A percentile compares a stretch with the other conserved stretches of the same genome.
phyloP scores from a whole-genome alignment of 495 filamentous ascomycete genomes.

The Penicillium salamii region DNA sequence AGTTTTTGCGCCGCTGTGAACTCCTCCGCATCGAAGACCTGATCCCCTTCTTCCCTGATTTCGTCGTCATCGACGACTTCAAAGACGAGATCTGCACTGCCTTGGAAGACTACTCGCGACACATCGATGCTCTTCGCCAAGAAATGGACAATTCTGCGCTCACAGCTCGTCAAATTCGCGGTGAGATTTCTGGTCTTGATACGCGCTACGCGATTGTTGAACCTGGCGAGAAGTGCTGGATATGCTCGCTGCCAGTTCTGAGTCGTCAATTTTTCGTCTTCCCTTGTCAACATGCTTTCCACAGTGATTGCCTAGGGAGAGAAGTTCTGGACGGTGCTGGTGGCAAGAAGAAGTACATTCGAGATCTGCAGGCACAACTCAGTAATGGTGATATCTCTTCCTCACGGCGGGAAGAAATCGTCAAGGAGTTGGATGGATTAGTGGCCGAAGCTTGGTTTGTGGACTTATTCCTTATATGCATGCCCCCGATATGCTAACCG shows the following conservation, averaged over 20 bases:
- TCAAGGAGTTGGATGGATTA: conserved; percentile 83
- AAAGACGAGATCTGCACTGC: conserved; percentile 96
- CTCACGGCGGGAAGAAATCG: conserved; percentile 71
- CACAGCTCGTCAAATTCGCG: conserved; percentile 84
- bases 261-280: conserved; percentile 96
- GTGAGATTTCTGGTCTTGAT: conserved; percentile 80
- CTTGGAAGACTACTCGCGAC: conserved; percentile 83
- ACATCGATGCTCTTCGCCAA: conserved; percentile 83
- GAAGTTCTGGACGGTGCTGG: conserved; percentile 74
- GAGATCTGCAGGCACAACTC: conserved; percentile 78
- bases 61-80: conserved; percentile 98
- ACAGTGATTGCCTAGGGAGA: conserved; percentile 84
- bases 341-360: conserved; percentile 74
- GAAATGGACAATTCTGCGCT: conserved; percentile 93
- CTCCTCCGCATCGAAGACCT: conserved; percentile 92
- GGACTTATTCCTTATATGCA: neutral
- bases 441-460: conserved; percentile 79
- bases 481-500: conserved; percentile 9
- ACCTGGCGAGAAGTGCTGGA: conserved; percentile 89
- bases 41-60: conserved; percentile 98
- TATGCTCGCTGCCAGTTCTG: conserved; percentile 80
- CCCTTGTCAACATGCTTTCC: conserved; percentile 96
- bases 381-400: conserved; percentile 65
- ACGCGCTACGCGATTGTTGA: conserved; percentile 93
- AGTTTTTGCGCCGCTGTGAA: conserved; percentile 88